Evolutionary conservation across 495 filamentous ascomycete genomes (phyloP), one percentile per base, ranked within the genome.

Genomic region (Pseudomonodictys pantanalensis): DNA sequence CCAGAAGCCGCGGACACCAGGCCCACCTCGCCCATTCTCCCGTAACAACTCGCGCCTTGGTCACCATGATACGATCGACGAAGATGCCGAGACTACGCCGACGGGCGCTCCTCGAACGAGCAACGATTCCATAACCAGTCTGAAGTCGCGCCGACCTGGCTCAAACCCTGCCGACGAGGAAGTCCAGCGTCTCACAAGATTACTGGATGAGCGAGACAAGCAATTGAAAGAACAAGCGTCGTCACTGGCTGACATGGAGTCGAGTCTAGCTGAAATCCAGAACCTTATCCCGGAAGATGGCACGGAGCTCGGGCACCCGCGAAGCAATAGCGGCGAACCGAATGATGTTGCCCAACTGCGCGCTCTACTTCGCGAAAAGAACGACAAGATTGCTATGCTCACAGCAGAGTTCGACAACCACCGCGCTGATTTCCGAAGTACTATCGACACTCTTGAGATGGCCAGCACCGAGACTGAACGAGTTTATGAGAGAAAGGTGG

Each of bases 381-480:
- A 97, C 65, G 93, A 99, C 42, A 95, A 90, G 75, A 97, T 99
- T 63, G 81, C 83, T 11, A 84, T 91, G 77, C 79, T 99, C 64
- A 97, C 90, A 2, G 84, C 88, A 3, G 95, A 99, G 68, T 99
- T 99, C 62, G 93, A 99, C 71, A 81, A 86, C 10, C 93, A 99
- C 69, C 83, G 93, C 29, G 93, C 92, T 8, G 93, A 99, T 71
- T 99, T 99, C 72, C 78, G 93, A 56, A 95, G 88, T 69, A 99
- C 93, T 17, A 90, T 99, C 46, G 93, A 99, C 75, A 95, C 92
- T 0, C 78, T 99, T 33, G 93, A 99, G 74, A 84, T 96, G 75
- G 95, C 93, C 7, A 95, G 91, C 65, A 90, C 91, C 0, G 93
- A 99, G 73, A 99, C 93, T 6, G 92, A 97, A 72, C 81, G 93